These are phyloP conservation scores for Gamsiella multidivaricata DNA, from an alignment of 192 early-diverging fungal species.

Conservation along the genomic window DNA sequence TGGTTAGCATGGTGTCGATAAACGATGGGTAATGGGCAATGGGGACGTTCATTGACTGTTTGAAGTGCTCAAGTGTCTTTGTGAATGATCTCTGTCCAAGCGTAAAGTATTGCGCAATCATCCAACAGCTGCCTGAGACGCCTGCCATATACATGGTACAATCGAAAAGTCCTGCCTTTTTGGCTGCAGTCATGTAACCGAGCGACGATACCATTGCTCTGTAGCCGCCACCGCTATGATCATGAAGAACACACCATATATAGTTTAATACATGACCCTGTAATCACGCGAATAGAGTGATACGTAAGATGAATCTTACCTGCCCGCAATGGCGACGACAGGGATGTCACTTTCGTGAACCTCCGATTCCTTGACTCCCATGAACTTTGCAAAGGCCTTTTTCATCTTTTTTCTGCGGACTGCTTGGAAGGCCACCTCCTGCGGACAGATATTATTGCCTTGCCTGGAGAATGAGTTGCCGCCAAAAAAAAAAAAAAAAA, in stretches of 20 bases:
- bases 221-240: slow-evolving; percentile 79
- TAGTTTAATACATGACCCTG: neutral
- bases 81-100: slow-evolving; percentile 47
- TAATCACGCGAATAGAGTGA: too few species aligned
- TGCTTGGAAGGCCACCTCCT: slow-evolving; percentile 60
- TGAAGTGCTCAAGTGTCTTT: slow-evolving; percentile 45
- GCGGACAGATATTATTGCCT: slow-evolving; percentile 52
- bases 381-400: slow-evolving; percentile 80
- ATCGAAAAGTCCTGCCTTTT: slow-evolving; percentile 73
- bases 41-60: slow-evolving; percentile 29
- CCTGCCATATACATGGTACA: slow-evolving; percentile 79
- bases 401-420: slow-evolving; percentile 63
- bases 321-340: slow-evolving; percentile 74
- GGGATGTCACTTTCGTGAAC: slow-evolving; percentile 78
- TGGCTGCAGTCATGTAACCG: slow-evolving; percentile 74
- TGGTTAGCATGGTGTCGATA: slow-evolving; percentile 44
- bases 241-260: neutral
- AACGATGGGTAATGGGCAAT: slow-evolving; percentile 42
- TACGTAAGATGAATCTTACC: too few species aligned
- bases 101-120: slow-evolving; percentile 61
- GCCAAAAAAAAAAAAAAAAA: neutral
- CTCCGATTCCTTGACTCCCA: slow-evolving; percentile 72
- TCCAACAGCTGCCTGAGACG: slow-evolving; percentile 75
- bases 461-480: slow-evolving; percentile 20
- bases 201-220: slow-evolving; percentile 82